These are phyloP conservation scores for Bryoerythrophyllum caledonicum DNA, from an alignment of 225 moss, liverwort and hornwort genomes.

Conservation along the genomic window DNA sequence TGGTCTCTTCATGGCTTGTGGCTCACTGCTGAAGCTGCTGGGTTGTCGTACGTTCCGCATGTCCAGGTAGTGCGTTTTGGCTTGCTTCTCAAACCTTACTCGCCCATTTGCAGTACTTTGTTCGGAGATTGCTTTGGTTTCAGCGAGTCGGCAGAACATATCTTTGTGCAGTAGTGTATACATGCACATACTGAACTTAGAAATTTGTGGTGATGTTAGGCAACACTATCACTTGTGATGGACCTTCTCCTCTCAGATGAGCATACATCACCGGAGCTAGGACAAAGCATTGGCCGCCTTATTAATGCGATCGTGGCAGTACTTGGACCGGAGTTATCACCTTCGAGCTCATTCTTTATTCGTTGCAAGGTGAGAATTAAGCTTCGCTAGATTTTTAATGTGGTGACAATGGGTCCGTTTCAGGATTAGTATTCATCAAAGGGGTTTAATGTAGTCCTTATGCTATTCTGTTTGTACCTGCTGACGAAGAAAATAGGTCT, in stretches of 20 bases:
- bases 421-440: background rate
- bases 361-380: conserved; percentile 77
- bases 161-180: background rate
- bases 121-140: background rate
- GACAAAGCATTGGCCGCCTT: conserved; percentile 93
- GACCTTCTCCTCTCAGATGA: conserved; percentile 95
- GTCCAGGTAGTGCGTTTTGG: conserved; percentile 58
- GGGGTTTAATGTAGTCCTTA: background rate
- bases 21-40: conserved; percentile 97
- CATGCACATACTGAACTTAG: conserved; percentile 10
- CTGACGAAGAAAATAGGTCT: background rate
- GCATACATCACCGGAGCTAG: conserved; percentile 77
- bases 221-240: conserved; percentile 89
- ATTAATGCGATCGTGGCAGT: conserved; percentile 97
- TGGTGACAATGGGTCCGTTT: conserved; percentile 7
- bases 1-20: conserved; percentile 98
- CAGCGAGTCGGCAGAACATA: background rate
- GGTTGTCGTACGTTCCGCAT: conserved; percentile 95
- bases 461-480: background rate
- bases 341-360: conserved; percentile 90
- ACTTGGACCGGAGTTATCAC: conserved; percentile 93
- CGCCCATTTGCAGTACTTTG: conserved; percentile 3
- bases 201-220: conserved; percentile 45
- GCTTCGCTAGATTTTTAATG: background rate
- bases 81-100: conserved; percentile 17